phyloP scores from a whole-genome alignment of 2,329 filamentous ascomycete species.

The Bipolaris cookei region DNA sequence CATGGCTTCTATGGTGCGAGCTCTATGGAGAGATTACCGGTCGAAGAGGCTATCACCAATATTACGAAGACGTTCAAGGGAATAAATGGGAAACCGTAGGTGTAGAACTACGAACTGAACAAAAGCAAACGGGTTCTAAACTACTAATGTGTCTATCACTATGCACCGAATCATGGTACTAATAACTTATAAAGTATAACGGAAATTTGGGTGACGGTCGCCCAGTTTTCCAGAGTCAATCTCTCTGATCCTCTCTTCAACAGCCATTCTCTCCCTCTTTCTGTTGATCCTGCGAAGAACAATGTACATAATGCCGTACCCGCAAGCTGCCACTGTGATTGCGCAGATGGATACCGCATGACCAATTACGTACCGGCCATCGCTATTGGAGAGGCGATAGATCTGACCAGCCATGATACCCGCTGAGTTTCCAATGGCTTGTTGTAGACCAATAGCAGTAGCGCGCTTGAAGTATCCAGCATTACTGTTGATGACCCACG shows the following conservation, averaged over 20 bases:
- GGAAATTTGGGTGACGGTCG: conserved; percentile 59
- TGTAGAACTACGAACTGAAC: not conserved
- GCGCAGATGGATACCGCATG: conserved; percentile 38
- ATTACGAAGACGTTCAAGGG: conserved; percentile 63
- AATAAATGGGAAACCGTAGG: conserved; percentile 23
- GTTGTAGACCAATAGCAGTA: conserved; percentile 16
- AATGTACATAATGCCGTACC: conserved; percentile 37
- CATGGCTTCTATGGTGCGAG: conserved; percentile 76
- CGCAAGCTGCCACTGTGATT: conserved; percentile 21
- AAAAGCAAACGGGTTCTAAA: not conserved
- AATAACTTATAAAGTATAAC: conserved; percentile 37
- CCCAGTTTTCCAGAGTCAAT: conserved; percentile 57
- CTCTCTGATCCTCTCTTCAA: conserved; percentile 54
- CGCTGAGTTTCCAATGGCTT: conserved; percentile 57
- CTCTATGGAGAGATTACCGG: conserved; percentile 71
- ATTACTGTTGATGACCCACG: conserved; percentile 62
- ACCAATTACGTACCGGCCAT: conserved; percentile 21
- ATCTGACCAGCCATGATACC: conserved; percentile 59
- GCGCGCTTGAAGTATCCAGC: conserved; percentile 25
- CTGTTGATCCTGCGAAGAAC: conserved; percentile 59
- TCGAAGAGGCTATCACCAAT: conserved; percentile 69
- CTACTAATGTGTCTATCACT: not conserved
- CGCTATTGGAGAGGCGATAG: conserved; percentile 19
- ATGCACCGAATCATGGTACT: not conserved
- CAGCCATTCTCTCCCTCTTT: conserved; percentile 53